Evolutionary conservation across 352 stramenopile species (phyloP).

Genomic region (Phytophthora sansomeana): DNA sequence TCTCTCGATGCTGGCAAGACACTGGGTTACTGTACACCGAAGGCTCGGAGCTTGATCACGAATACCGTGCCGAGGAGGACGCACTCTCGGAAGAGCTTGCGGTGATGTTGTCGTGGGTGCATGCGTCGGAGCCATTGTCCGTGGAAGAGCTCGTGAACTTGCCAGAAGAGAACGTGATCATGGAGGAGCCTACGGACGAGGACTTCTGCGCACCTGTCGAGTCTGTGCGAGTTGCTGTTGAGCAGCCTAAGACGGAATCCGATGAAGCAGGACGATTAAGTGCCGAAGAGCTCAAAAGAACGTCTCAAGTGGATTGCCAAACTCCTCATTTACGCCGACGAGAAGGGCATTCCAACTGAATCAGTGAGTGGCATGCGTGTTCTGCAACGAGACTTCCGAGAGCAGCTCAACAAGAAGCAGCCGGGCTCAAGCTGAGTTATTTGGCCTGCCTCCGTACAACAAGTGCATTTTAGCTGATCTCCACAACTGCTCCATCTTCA

Average conservation of each 20-base stretch:
- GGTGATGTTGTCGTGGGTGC: constrained; percentile 36
- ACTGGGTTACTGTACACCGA: constrained; percentile 23
- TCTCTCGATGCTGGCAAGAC: constrained; percentile 26
- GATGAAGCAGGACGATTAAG: constrained; percentile 6
- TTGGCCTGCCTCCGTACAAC: neutral
- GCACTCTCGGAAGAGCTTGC: constrained; percentile 31
- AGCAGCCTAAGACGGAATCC: neutral
- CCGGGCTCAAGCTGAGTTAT: constrained; percentile 1
- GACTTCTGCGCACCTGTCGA: constrained; percentile 35
- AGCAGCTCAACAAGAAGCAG: constrained; percentile 35
- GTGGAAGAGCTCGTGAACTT: constrained; percentile 38
- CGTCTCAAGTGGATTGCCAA: constrained; percentile 45
- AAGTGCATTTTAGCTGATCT: no score
- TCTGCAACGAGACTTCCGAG: constrained; percentile 38
- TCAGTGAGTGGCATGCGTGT: constrained; percentile 37
- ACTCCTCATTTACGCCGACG: constrained; percentile 36
- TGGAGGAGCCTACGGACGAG: constrained; percentile 39
- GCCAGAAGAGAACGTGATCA: constrained; percentile 37
- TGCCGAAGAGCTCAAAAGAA: constrained; percentile 35
- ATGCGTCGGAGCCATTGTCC: constrained; percentile 16
- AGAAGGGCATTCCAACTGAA: constrained; percentile 26
- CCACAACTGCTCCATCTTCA: no score
- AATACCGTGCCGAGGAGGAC: constrained; percentile 16
- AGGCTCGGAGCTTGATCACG: neutral
- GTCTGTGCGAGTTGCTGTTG: constrained; percentile 6